Conservation (phyloP, 2,329 filamentous ascomycete genomes). For the Beauveria australis region DNA sequence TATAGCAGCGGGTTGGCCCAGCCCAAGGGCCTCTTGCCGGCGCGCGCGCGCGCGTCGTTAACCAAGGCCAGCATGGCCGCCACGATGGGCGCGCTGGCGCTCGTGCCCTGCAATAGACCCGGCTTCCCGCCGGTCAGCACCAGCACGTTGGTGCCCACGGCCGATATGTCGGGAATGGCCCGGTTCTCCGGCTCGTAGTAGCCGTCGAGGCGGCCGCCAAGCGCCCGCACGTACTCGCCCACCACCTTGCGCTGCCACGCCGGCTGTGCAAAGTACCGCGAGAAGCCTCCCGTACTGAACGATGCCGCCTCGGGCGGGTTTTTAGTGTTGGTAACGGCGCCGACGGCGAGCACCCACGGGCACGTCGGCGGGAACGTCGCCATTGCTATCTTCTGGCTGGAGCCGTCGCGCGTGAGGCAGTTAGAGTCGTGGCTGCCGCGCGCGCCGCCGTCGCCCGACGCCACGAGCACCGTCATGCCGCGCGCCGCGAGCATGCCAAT, state of each 20-base stretch:
- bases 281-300: conserved; percentile 47
- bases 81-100: conserved; percentile 46
- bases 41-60: conserved; percentile 43
- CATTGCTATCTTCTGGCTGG: conserved; percentile 44
- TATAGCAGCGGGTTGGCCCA: conserved; percentile 47
- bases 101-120: conserved; percentile 32
- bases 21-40: conserved; percentile 40
- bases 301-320: conserved; percentile 32
- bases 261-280: conserved; percentile 38
- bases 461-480: conserved; percentile 42
- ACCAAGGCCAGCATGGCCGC: conserved; percentile 46
- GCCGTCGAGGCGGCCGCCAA: conserved; percentile 34
- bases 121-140: conserved; percentile 24
- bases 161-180: conserved; percentile 43
- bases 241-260: conserved; percentile 37
- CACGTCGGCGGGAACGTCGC: conserved; percentile 59
- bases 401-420: conserved; percentile 53
- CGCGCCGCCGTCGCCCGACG: conserved; percentile 43
- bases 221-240: conserved; percentile 28
- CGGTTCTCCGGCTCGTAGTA: conserved; percentile 39
- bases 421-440: conserved; percentile 36
- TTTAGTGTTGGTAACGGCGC: conserved; percentile 40
- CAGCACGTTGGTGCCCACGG: conserved; percentile 49
- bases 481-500: conserved; percentile 46
- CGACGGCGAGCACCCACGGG: conserved; percentile 60